Conservation (phyloP, 1,139 yeast species). For the Geotrichum carabidarum region DNA sequence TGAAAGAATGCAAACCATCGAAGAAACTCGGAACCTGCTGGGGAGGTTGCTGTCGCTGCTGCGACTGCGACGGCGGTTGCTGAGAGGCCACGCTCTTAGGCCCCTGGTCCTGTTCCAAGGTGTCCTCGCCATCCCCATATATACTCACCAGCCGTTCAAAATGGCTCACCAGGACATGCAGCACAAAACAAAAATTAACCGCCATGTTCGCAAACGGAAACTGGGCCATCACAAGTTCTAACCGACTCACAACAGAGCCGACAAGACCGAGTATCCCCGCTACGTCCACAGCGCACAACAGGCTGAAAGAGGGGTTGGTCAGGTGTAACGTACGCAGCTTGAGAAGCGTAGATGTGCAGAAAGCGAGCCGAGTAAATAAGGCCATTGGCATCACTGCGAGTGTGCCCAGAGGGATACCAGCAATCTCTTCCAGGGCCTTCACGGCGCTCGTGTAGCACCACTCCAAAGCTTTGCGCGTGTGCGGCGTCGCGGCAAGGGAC, state of each 20-base stretch:
- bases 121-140: slow-evolving; percentile 4
- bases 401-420: slow-evolving; percentile 19
- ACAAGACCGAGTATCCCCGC: slow-evolving; percentile 44
- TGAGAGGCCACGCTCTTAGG: not conserved
- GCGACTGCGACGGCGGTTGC: not conserved
- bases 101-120: not conserved
- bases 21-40: too few species aligned
- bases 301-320: slow-evolving; percentile 50
- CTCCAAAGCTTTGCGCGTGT: slow-evolving; percentile 25
- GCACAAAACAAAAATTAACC: slow-evolving; percentile 28
- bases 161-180: slow-evolving; percentile 30
- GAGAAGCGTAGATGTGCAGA: slow-evolving; percentile 61
- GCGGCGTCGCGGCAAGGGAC: slow-evolving; percentile 23
- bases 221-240: slow-evolving; percentile 23
- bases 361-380: slow-evolving; percentile 59
- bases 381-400: slow-evolving; percentile 57
- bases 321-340: slow-evolving; percentile 54
- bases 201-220: slow-evolving; percentile 31
- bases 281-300: slow-evolving; percentile 43
- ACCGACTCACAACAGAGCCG: slow-evolving; percentile 41
- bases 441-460: slow-evolving; percentile 27
- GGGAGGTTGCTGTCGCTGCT: not conserved
- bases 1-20: too few species aligned
- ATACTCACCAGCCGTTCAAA: slow-evolving; percentile 29
- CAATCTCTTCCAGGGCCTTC: slow-evolving; percentile 24